Conservation (phyloP, 2,329 filamentous ascomycete genomes). For the Neodidymelliopsis sp. region DNA sequence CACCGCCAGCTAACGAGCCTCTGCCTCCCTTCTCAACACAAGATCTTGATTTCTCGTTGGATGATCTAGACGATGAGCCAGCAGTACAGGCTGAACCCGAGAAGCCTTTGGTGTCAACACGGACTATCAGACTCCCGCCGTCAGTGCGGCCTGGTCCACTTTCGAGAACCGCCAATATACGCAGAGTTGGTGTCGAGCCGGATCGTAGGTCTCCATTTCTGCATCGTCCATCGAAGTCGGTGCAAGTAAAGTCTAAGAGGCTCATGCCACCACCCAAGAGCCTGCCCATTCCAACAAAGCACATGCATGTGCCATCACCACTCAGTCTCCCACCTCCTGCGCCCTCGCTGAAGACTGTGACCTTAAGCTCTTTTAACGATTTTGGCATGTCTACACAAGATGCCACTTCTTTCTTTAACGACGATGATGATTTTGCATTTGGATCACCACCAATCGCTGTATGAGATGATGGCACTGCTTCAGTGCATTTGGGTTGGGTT, state of each 20-base stretch:
- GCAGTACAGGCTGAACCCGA: not conserved
- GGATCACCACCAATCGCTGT: conserved; percentile 31
- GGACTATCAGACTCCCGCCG: not conserved
- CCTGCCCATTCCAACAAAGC: conserved; percentile 1
- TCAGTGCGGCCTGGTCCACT: conserved; percentile 12
- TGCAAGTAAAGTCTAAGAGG: not conserved
- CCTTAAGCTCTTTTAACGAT: conserved; percentile 18
- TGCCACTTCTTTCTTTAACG: conserved; percentile 36
- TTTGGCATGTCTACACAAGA: conserved; percentile 40
- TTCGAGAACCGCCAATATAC: conserved; percentile 11
- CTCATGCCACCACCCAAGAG: conserved; percentile 12
- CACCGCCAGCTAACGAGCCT: conserved; percentile 1
- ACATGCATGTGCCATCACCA: not conserved
- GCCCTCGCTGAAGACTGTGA: not conserved
- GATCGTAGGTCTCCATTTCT: not conserved
- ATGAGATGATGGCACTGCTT: conserved; percentile 2
- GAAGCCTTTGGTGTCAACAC: not conserved
- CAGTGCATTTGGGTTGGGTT: not conserved
- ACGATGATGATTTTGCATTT: conserved; percentile 32
- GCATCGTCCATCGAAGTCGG: not conserved
- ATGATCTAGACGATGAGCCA: conserved; percentile 49
- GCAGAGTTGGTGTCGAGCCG: not conserved
- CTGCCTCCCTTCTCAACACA: conserved; percentile 47
- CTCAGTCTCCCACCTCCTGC: not conserved
- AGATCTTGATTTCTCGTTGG: conserved; percentile 51